Evolutionary conservation across 2,329 filamentous ascomycete species (phyloP).

Genomic region (Colletotrichum sp.): DNA sequence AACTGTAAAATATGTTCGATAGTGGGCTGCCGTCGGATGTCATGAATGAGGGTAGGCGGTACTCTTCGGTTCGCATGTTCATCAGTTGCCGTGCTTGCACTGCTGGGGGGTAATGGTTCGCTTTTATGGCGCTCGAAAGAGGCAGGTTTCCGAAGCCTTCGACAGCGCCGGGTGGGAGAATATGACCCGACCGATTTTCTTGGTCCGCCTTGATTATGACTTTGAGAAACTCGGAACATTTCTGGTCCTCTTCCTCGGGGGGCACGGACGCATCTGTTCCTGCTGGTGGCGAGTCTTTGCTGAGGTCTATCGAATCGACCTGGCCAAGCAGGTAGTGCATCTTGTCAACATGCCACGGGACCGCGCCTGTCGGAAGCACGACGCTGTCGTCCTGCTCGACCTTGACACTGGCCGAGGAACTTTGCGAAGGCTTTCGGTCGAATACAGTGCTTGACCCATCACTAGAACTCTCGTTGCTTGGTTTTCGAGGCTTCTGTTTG

Average conservation of each 20-base stretch:
- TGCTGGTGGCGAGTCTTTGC: background rate
- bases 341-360: conserved; percentile 2
- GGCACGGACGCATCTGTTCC: rapidly evolving
- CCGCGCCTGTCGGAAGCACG: background rate
- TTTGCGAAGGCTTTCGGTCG: background rate
- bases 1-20: conserved; percentile 10
- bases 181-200: background rate
- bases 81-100: background rate
- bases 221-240: background rate
- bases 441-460: background rate
- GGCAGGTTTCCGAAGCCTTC: conserved; percentile 12
- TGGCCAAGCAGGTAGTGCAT: conserved; percentile 7
- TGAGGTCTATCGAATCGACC: background rate
- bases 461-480: background rate
- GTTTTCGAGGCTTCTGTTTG: background rate
- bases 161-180: conserved; percentile 1
- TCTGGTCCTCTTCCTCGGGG: background rate
- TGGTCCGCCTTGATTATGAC: background rate
- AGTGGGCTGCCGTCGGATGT: conserved; percentile 3
- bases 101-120: background rate
- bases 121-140: background rate
- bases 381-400: background rate
- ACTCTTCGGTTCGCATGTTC: conserved; percentile 7
- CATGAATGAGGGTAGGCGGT: conserved; percentile 9
- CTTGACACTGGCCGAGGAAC: background rate